Evolutionary conservation across 2,329 filamentous ascomycete species (phyloP).

Genomic region (Teratosphaeria zuluensis): DNA sequence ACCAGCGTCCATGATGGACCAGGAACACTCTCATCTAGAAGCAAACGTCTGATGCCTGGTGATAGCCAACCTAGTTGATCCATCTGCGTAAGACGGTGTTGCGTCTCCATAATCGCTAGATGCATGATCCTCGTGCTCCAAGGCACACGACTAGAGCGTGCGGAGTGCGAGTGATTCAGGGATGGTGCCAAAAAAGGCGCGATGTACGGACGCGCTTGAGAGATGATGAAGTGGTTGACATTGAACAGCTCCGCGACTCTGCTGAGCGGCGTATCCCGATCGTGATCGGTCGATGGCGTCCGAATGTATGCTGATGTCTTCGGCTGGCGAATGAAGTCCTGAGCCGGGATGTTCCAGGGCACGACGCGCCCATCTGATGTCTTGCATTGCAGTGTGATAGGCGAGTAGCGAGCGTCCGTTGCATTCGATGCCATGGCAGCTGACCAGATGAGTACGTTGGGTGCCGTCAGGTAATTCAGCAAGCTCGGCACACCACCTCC

Average conservation of each 20-base stretch:
- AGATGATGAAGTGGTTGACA: constrained; percentile 91
- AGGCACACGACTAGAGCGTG: constrained; percentile 27
- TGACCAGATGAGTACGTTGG: constrained; percentile 93
- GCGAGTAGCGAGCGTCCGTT: constrained; percentile 51
- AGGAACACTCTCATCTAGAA: constrained; percentile 56
- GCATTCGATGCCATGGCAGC: constrained; percentile 69
- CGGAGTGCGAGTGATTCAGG: constrained; percentile 15
- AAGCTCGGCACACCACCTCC: constrained; percentile 79
- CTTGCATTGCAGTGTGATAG: constrained; percentile 59
- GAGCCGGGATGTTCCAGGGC: constrained; percentile 55
- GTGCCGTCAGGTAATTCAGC: constrained; percentile 86
- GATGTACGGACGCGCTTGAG: constrained; percentile 81
- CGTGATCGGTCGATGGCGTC: constrained; percentile 55
- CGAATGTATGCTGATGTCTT: not conserved
- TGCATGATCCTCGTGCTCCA: constrained; percentile 36
- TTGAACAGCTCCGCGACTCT: constrained; percentile 78
- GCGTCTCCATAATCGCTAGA: constrained; percentile 64
- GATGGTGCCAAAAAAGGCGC: constrained; percentile 55
- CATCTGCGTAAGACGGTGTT: constrained; percentile 71
- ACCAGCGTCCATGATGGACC: constrained; percentile 72
- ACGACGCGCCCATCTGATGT: constrained; percentile 61
- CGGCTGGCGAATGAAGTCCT: constrained; percentile 25
- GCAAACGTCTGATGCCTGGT: constrained; percentile 14
- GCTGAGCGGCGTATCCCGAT: constrained; percentile 57
- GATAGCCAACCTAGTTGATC: constrained; percentile 69